Conservation (phyloP, 1,284 basidiomycete genomes). For the Puccinia polysora region DNA sequence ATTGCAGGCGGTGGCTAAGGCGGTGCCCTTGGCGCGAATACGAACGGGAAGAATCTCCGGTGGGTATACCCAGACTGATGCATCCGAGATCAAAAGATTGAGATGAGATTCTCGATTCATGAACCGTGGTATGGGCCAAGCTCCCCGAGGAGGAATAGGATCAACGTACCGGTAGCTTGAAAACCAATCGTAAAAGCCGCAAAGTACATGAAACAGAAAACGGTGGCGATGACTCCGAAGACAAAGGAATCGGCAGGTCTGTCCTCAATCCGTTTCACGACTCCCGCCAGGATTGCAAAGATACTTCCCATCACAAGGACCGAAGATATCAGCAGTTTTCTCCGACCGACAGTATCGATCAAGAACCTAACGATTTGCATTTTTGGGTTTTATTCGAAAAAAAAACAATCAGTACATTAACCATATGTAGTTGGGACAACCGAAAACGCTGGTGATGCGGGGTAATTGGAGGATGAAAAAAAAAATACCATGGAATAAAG, state of each 20-base stretch:
- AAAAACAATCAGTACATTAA: too few species aligned
- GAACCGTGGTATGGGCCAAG: not conserved
- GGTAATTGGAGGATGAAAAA: not conserved
- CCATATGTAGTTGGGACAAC: too few species aligned
- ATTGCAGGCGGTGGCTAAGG: constrained; percentile 51
- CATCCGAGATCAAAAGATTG: not conserved
- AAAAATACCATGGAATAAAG: constrained; percentile 39
- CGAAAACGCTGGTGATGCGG: not conserved
- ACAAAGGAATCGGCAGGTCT: constrained; percentile 47
- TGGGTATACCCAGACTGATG: constrained; percentile 51
- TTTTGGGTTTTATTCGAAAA: too few species aligned
- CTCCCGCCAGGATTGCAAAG: constrained; percentile 51
- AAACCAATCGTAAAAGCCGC: constrained; percentile 52
- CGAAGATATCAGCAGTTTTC: constrained; percentile 50
- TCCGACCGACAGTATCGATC: constrained; percentile 52
- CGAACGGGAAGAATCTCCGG: constrained; percentile 51
- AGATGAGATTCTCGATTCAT: not conserved
- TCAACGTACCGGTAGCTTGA: constrained; percentile 46
- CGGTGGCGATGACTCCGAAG: constrained; percentile 47
- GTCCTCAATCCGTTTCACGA: constrained; percentile 48
- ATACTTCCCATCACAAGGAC: constrained; percentile 50
- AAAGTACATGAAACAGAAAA: constrained; percentile 52
- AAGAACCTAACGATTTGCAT: too few species aligned
- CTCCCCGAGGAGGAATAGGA: not conserved
- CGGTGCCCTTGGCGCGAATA: constrained; percentile 50